These are phyloP conservation scores for Colletotrichum brevisporum DNA, from an alignment of 2,329 filamentous ascomycete genomes.

Conservation along the genomic window DNA sequence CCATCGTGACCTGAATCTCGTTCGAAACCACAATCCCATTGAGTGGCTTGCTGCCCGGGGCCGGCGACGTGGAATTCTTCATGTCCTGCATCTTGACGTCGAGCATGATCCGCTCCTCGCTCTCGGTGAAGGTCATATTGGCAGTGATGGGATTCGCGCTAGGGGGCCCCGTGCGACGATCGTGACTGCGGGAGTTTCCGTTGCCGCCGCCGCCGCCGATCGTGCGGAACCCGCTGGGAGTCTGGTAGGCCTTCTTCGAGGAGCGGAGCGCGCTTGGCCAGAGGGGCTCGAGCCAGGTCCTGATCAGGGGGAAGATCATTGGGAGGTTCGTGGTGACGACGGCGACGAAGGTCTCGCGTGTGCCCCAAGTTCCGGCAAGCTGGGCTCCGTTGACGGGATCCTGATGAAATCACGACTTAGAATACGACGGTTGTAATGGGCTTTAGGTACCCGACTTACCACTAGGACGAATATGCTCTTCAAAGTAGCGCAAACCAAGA, in stretches of 20 bases:
- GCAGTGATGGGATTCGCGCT: conserved; percentile 52
- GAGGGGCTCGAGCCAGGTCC: conserved; percentile 53
- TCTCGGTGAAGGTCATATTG: conserved; percentile 55
- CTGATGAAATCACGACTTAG: conserved; percentile 44
- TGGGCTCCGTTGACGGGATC: conserved; percentile 57
- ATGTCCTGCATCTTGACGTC: conserved; percentile 57
- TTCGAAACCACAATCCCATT: conserved; percentile 58
- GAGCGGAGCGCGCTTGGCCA: conserved; percentile 49
- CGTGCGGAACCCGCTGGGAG: conserved; percentile 36
- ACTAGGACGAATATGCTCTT: conserved; percentile 55
- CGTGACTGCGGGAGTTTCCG: conserved; percentile 45
- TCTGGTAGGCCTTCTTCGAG: conserved; percentile 42
- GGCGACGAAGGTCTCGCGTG: conserved; percentile 60
- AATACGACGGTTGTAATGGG: too few species aligned
- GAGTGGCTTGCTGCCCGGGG: conserved; percentile 32
- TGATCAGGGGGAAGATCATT: conserved; percentile 62
- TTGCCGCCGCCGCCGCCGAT: conserved; percentile 38
- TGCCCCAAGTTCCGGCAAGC: conserved; percentile 58
- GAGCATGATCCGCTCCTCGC: conserved; percentile 58
- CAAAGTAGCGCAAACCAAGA: conserved; percentile 54
- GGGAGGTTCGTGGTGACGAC: conserved; percentile 60
- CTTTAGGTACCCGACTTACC: conserved; percentile 43
- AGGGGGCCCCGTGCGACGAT: conserved; percentile 46
- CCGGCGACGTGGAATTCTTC: conserved; percentile 43
- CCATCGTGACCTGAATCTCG: conserved; percentile 52